A percentile compares a stretch with the other conserved stretches of the same genome.
These are phyloP conservation scores for Colletotrichum gigasporum DNA, from an alignment of 2,329 filamentous ascomycete genomes.

Conservation along the genomic window DNA sequence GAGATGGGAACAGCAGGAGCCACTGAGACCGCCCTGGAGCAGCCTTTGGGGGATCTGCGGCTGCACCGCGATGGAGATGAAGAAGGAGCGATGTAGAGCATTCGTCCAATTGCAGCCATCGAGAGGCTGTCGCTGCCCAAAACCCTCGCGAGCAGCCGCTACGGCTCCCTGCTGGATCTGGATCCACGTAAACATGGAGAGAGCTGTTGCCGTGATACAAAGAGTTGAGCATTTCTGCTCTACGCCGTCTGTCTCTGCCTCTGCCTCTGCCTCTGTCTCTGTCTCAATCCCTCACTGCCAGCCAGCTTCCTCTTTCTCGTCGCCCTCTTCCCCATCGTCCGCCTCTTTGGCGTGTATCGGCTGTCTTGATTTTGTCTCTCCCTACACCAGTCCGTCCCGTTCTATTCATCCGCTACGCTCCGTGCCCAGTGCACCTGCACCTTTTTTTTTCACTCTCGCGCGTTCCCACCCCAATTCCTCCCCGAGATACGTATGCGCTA, in stretches of 20 bases:
- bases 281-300: neutral
- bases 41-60: slow-evolving; percentile 9
- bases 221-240: neutral
- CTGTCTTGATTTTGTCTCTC: slow-evolving; percentile 13
- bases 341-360: slow-evolving; percentile 8
- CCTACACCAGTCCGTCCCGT: slow-evolving; percentile 1
- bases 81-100: slow-evolving; percentile 5
- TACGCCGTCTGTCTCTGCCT: neutral
- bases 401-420: no score
- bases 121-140: slow-evolving; percentile 2
- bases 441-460: neutral
- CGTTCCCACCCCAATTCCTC: neutral
- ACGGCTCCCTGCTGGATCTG: slow-evolving; percentile 6
- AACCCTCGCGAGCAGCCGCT: slow-evolving; percentile 1
- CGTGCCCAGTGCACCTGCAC: no score
- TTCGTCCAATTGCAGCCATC: slow-evolving; percentile 8
- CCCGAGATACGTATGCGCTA: neutral
- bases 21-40: neutral
- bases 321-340: neutral
- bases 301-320: neutral
- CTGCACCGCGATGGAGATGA: slow-evolving; percentile 9
- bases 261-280: neutral
- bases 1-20: slow-evolving; percentile 6
- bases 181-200: slow-evolving; percentile 25
- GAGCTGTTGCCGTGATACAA: slow-evolving; percentile 25